A percentile compares a stretch with the other conserved stretches of the same genome.
phyloP scores from a whole-genome alignment of 495 filamentous ascomycete genomes.

The Niebla homalea region DNA sequence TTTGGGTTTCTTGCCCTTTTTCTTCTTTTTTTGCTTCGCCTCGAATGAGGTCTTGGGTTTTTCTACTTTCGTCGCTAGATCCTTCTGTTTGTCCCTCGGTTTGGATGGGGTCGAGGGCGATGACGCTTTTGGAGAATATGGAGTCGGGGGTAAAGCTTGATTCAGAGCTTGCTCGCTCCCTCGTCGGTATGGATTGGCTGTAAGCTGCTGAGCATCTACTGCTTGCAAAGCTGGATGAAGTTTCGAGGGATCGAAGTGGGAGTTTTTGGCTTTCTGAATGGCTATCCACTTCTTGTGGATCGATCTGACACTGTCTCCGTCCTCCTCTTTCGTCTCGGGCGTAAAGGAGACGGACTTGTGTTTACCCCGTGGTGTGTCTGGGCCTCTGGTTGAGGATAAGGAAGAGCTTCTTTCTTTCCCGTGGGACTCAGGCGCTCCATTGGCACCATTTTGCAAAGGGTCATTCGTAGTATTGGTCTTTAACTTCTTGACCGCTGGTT shows the following conservation, averaged over 20 bases:
- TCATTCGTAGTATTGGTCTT: slow-evolving; percentile 9
- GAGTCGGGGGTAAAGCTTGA: not conserved
- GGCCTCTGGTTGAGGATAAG: not conserved
- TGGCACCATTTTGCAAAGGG: not conserved
- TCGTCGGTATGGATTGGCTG: too few species aligned
- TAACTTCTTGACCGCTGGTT: slow-evolving; percentile 5
- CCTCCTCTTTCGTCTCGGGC: slow-evolving; percentile 49
- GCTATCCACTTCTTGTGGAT: slow-evolving; percentile 33
- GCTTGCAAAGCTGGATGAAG: slow-evolving; percentile 11
- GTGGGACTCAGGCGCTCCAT: not conserved
- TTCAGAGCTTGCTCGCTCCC: not conserved
- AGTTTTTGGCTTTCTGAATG: slow-evolving; percentile 22
- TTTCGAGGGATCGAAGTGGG: slow-evolving; percentile 17
- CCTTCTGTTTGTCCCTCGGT: not conserved
- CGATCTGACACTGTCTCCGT: slow-evolving; percentile 36
- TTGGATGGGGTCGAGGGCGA: not conserved
- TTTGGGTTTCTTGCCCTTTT: slow-evolving; percentile 21
- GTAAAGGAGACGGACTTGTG: slow-evolving; percentile 69
- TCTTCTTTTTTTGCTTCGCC: not conserved
- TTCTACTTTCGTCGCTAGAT: too few species aligned
- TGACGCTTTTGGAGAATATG: not conserved
- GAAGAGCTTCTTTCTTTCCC: slow-evolving; percentile 18
- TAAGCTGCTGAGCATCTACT: not conserved
- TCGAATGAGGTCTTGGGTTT: too few species aligned
- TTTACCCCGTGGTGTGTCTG: not conserved